A percentile compares a stretch with the other conserved stretches of the same genome.
These are phyloP conservation scores for Citrus australasica DNA, from an alignment of 345 rosid genomes.

Conservation along the genomic window DNA sequence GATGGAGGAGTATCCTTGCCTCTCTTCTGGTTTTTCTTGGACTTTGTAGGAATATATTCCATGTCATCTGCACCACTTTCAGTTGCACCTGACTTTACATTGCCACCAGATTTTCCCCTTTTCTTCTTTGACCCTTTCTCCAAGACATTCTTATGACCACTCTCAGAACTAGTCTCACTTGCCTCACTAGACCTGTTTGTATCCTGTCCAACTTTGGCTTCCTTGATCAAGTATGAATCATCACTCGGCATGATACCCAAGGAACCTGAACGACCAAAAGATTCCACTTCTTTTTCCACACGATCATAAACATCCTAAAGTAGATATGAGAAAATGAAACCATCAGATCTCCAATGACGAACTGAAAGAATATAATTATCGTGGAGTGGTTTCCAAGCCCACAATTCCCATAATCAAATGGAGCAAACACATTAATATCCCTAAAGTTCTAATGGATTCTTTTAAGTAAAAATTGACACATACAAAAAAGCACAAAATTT, in stretches of 20 bases:
- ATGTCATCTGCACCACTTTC: constrained; percentile 59
- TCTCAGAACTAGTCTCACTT: constrained; percentile 46
- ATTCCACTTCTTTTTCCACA: constrained; percentile 71
- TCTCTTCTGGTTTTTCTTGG: constrained; percentile 85
- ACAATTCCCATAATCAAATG: neutral
- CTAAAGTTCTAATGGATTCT: neutral
- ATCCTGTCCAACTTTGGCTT: constrained; percentile 43
- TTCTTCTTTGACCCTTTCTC: constrained; percentile 84
- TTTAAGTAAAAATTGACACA: neutral
- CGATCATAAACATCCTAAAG: constrained; percentile 70
- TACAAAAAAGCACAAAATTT: neutral
- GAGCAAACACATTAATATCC: neutral
- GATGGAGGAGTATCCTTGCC: constrained; percentile 63
- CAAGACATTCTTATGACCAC: constrained; percentile 32
- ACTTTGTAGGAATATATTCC: constrained; percentile 60
- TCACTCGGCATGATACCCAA: constrained; percentile 28
- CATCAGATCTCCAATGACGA: constrained; percentile 23
- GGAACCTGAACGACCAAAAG: constrained; percentile 50
- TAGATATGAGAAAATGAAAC: constrained; percentile 14
- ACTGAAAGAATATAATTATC: neutral
- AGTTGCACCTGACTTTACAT: constrained; percentile 35
- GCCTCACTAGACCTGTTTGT: constrained; percentile 44
- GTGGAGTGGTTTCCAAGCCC: neutral
- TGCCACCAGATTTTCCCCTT: constrained; percentile 64
- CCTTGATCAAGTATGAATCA: constrained; percentile 29